Percentiles rank a stretch among this genome's conserved stretches.
Evolutionary conservation across 129 eudicot genomes (phyloP).

Genomic region (Heracleum sosnowskyi): DNA sequence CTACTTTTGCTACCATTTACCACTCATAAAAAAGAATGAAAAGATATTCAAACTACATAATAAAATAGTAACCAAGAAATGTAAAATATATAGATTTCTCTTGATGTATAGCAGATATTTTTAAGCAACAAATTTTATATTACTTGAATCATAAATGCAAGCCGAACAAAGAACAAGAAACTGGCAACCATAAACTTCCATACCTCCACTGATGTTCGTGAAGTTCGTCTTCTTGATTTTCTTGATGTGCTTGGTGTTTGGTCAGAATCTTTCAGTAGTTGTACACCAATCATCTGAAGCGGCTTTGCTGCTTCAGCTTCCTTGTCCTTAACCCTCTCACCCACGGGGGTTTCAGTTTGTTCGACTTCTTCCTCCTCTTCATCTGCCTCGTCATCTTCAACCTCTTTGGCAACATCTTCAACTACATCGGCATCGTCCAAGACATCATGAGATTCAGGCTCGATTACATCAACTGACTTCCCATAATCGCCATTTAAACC

Average conservation of each 20-base stretch:
- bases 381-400: constrained; percentile 66
- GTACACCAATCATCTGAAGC: constrained; percentile 95
- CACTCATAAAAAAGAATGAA: not conserved
- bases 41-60: not conserved
- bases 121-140: not conserved
- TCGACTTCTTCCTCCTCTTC: constrained; percentile 71
- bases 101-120: not conserved
- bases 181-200: constrained; percentile 2
- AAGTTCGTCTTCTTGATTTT: constrained; percentile 47
- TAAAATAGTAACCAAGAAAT: not conserved
- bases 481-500: constrained; percentile 41
- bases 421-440: constrained; percentile 40
- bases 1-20: not conserved
- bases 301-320: constrained; percentile 71
- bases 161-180: not conserved
- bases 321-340: constrained; percentile 65
- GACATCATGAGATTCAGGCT: constrained; percentile 39
- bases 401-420: constrained; percentile 46
- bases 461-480: constrained; percentile 36
- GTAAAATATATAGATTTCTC: not conserved
- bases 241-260: constrained; percentile 45
- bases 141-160: not conserved
- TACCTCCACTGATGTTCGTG: constrained; percentile 66
- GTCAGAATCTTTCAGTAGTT: constrained; percentile 64
- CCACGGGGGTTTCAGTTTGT: constrained; percentile 61